Evolutionary conservation across 805 yeast species (phyloP).

Genomic region (Ascoidea tarda): DNA sequence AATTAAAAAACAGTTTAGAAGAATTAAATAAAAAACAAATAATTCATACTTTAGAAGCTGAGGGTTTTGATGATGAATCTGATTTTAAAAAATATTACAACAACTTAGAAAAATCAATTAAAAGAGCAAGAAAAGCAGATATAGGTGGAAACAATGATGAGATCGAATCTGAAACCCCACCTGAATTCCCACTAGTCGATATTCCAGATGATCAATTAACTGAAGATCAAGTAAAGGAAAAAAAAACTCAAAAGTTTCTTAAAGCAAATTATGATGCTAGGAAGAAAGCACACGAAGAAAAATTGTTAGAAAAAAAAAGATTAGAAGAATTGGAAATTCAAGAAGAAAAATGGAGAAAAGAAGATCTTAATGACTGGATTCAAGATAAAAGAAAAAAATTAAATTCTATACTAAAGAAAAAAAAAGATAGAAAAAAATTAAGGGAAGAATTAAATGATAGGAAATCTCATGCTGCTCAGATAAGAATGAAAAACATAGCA

Average conservation of each 20-base stretch:
- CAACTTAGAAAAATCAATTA: constrained; percentile 55
- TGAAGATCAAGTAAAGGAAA: constrained; percentile 74
- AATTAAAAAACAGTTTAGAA: constrained; percentile 37
- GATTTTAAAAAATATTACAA: constrained; percentile 56
- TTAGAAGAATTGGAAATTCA: constrained; percentile 44
- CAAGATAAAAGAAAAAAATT: constrained; percentile 50
- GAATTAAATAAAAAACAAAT: constrained; percentile 38
- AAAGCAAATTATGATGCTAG: constrained; percentile 88
- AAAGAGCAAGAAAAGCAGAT: constrained; percentile 50
- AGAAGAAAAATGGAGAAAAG: constrained; percentile 67
- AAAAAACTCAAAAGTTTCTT: constrained; percentile 67
- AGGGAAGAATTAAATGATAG: constrained; percentile 73
- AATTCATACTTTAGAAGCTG: constrained; percentile 41
- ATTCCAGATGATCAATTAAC: constrained; percentile 72
- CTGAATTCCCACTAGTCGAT: constrained; percentile 62
- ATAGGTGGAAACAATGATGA: constrained; percentile 39
- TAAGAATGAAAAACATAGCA: constrained; percentile 84
- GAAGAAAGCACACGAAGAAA: constrained; percentile 66
- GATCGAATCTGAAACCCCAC: constrained; percentile 30
- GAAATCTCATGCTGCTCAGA: constrained; percentile 83
- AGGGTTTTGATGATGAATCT: constrained; percentile 64
- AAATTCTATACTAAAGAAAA: constrained; percentile 38
- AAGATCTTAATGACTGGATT: constrained; percentile 72
- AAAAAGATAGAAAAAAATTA: constrained; percentile 56
- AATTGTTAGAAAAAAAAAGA: constrained; percentile 46